Evolutionary conservation across 805 yeast species (phyloP).

Genomic region (Spathaspora passalidarum): DNA sequence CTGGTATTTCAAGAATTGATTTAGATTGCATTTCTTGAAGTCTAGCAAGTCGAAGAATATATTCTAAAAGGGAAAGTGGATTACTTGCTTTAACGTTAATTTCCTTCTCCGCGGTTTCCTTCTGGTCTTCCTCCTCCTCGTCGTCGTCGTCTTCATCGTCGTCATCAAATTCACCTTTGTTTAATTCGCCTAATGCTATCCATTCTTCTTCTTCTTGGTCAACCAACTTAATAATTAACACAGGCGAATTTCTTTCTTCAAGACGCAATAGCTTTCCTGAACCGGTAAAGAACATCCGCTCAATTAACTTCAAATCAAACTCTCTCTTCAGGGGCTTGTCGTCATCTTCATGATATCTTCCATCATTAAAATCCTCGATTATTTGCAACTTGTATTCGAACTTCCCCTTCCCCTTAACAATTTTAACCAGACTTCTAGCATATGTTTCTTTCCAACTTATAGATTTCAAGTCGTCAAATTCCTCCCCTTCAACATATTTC

Average conservation of each 20-base stretch:
- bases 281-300: constrained; percentile 62
- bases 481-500: constrained; percentile 25
- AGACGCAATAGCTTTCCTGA: constrained; percentile 63
- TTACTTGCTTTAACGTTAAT: constrained; percentile 14
- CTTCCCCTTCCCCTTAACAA: constrained; percentile 23
- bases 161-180: constrained; percentile 18
- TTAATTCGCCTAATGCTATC: constrained; percentile 49
- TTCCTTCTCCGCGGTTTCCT: constrained; percentile 11
- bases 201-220: constrained; percentile 33
- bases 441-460: constrained; percentile 74
- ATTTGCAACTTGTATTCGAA: constrained; percentile 47
- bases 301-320: constrained; percentile 40
- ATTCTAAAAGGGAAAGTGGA: constrained; percentile 60
- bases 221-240: constrained; percentile 54
- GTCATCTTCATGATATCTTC: constrained; percentile 63
- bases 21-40: constrained; percentile 59
- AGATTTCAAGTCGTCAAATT: constrained; percentile 26
- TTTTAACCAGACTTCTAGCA: constrained; percentile 50
- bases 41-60: constrained; percentile 55
- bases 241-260: constrained; percentile 63
- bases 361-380: constrained; percentile 63
- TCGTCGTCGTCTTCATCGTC: constrained; percentile 22
- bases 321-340: constrained; percentile 33
- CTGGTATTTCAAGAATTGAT: constrained; percentile 53
- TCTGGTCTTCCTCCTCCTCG: constrained; percentile 21